Percentiles rank a stretch among this genome's conserved stretches.
These are phyloP conservation scores for Tetrapisispora iriomotensis DNA, from an alignment of 805 yeast species.

Conservation along the genomic window DNA sequence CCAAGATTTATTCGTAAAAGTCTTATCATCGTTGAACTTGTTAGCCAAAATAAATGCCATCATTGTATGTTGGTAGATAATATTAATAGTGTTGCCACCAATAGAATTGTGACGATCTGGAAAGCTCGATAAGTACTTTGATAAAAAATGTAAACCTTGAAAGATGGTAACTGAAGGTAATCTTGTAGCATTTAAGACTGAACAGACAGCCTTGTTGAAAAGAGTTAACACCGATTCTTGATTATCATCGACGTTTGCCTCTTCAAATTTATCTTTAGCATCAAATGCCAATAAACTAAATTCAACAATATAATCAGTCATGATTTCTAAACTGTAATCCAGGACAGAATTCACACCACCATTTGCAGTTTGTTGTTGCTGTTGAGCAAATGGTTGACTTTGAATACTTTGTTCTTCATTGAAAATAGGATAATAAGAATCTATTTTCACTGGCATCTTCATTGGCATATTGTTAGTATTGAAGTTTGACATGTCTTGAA, in stretches of 20 bases:
- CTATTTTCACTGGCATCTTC: too few species aligned
- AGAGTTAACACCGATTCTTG: slow-evolving; percentile 24
- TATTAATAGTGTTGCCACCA: slow-evolving; percentile 28
- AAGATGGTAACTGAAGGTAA: slow-evolving; percentile 75
- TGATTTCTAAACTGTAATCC: slow-evolving; percentile 68
- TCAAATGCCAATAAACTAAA: slow-evolving; percentile 60
- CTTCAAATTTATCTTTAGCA: slow-evolving; percentile 23
- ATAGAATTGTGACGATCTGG: slow-evolving; percentile 26
- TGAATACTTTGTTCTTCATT: too few species aligned
- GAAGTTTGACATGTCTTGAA: background rate
- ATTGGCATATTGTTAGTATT: too few species aligned
- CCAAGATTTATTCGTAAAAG: slow-evolving; percentile 94
- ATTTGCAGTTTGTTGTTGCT: slow-evolving; percentile 16
- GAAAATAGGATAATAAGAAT: too few species aligned
- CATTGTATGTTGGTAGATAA: slow-evolving; percentile 47
- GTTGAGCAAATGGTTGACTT: slow-evolving; percentile 7
- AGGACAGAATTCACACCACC: slow-evolving; percentile 75
- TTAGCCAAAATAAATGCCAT: slow-evolving; percentile 75
- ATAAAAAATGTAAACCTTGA: slow-evolving; percentile 68
- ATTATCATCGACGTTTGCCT: slow-evolving; percentile 15
- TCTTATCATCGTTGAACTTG: slow-evolving; percentile 92
- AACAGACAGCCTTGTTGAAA: slow-evolving; percentile 49
- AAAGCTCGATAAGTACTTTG: slow-evolving; percentile 43
- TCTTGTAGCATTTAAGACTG: slow-evolving; percentile 78
- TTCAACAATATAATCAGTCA: slow-evolving; percentile 75